These are phyloP conservation scores for Drechslera avenae DNA, from an alignment of 2,329 filamentous ascomycete genomes.

Conservation along the genomic window DNA sequence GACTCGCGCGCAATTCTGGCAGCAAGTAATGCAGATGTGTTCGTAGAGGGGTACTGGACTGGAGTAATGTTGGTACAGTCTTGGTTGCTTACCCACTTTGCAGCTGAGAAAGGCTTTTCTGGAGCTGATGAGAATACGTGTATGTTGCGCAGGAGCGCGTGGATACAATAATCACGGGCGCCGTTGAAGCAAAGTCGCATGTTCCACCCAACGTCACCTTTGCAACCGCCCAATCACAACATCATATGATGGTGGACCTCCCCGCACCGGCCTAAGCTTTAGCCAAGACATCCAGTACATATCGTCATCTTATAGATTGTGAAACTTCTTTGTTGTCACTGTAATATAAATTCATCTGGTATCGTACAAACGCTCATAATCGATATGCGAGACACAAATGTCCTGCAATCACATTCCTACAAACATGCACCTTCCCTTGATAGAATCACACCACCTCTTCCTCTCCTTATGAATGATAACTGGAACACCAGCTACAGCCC, in stretches of 20 bases:
- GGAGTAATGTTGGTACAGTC: no score
- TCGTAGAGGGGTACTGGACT: not conserved
- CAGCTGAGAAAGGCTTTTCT: not conserved
- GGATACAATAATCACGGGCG: not conserved
- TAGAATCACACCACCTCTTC: no score
- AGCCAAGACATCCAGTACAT: not conserved
- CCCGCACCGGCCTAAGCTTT: slow-evolving; percentile 20
- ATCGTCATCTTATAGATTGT: not conserved
- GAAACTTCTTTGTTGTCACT: no score
- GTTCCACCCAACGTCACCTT: slow-evolving; percentile 19
- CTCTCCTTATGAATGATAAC: no score
- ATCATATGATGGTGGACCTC: slow-evolving; percentile 4
- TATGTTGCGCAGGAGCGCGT: no score
- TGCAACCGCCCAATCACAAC: slow-evolving; percentile 13
- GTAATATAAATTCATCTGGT: not conserved
- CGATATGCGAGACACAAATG: no score
- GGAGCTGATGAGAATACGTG: not conserved
- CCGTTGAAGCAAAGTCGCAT: slow-evolving; percentile 1
- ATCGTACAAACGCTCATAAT: not conserved
- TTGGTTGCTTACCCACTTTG: no score
- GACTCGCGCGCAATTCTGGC: not conserved
- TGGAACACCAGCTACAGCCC: no score
- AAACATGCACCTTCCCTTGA: no score
- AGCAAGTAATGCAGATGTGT: not conserved
- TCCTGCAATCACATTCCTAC: no score